A percentile compares a stretch with the other conserved stretches of the same genome.
Conservation (phyloP, 2,329 filamentous ascomycete genomes). For the Nemania serpens region DNA sequence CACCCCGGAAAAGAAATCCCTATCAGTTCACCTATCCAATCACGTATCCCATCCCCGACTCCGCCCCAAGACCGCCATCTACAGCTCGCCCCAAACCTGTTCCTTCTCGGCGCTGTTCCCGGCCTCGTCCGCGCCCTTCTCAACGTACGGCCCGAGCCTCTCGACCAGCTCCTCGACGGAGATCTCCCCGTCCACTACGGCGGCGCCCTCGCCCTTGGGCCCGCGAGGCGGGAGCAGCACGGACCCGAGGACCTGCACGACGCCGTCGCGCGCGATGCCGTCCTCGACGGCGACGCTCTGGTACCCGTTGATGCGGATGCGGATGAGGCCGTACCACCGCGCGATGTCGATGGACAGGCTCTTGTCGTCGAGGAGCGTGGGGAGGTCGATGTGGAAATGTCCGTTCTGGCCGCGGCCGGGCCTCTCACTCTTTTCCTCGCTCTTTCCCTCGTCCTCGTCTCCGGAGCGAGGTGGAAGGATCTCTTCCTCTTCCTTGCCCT, state of each 20-base stretch:
- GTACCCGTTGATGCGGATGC: conserved; percentile 77
- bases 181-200: conserved; percentile 58
- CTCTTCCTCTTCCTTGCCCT: conserved; percentile 12
- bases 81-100: conserved; percentile 31
- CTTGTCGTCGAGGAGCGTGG: conserved; percentile 70
- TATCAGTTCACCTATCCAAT: too few relatives aligned
- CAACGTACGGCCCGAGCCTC: conserved; percentile 45
- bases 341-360: conserved; percentile 73
- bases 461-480: conserved; percentile 16
- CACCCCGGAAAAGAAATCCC: too few relatives aligned
- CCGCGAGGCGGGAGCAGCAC: conserved; percentile 78
- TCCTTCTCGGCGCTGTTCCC: conserved; percentile 4
- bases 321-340: conserved; percentile 68
- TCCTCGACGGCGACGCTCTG: conserved; percentile 69
- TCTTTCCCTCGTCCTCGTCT: conserved; percentile 28
- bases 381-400: conserved; percentile 71
- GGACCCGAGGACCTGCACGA: conserved; percentile 75
- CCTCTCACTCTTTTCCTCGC: conserved; percentile 11
- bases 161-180: conserved; percentile 31
- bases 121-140: conserved; percentile 32
- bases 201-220: conserved; percentile 46
- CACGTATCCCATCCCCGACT: too few relatives aligned
- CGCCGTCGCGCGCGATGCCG: conserved; percentile 75
- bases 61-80: background rate
- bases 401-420: conserved; percentile 43